Evolutionary conservation across 2,329 filamentous ascomycete species (phyloP).

Genomic region (Nakataea oryzae): DNA sequence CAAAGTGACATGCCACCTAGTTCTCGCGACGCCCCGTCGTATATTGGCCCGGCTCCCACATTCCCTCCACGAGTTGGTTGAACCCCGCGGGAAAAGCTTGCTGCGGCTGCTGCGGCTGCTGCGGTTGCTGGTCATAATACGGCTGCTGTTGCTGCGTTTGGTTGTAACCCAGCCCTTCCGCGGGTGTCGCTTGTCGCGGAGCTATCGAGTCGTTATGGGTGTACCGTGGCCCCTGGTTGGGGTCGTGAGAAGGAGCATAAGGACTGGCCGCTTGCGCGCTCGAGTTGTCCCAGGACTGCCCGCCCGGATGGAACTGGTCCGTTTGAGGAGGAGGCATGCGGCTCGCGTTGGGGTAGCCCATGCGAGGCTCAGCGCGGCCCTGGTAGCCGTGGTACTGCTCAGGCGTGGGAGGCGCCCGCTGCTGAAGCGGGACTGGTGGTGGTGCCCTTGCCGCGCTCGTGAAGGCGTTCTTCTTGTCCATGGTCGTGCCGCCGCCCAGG

Average conservation of each 20-base stretch:
- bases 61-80: too few relatives aligned
- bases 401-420: neutral
- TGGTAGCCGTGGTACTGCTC: neutral
- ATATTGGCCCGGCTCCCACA: too few relatives aligned
- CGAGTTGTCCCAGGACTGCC: neutral
- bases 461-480: neutral
- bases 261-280: neutral
- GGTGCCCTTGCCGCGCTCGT: neutral
- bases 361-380: too few relatives aligned
- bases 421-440: neutral
- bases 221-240: neutral
- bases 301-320: too few relatives aligned
- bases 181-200: neutral
- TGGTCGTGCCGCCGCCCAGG: neutral
- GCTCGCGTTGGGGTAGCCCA: neutral
- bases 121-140: too few relatives aligned
- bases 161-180: neutral
- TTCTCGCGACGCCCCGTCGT: too few relatives aligned
- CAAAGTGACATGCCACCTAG: too few relatives aligned
- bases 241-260: neutral
- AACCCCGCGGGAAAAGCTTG: neutral
- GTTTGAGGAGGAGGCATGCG: neutral
- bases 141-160: too few relatives aligned
- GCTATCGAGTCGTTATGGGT: neutral
- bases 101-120: neutral